phyloP scores from a whole-genome alignment of 805 yeast genomes.

The Candida bentonensis region DNA sequence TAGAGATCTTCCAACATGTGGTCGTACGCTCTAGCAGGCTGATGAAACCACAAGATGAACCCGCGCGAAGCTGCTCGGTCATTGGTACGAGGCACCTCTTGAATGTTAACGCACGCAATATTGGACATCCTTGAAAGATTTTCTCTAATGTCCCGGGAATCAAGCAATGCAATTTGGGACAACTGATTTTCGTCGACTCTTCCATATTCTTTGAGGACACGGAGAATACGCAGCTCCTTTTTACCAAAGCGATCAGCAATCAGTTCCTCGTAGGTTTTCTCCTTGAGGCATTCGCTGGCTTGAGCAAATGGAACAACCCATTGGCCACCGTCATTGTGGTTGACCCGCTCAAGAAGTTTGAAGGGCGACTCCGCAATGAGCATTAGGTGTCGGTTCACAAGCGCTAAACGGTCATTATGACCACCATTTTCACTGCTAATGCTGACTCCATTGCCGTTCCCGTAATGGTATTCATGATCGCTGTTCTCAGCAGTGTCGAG shows the following conservation, averaged over 20 bases:
- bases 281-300: constrained; percentile 16
- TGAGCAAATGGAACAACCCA: constrained; percentile 26
- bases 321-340: constrained; percentile 36
- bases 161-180: constrained; percentile 60
- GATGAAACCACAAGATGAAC: constrained; percentile 65
- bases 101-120: constrained; percentile 67
- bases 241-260: constrained; percentile 24
- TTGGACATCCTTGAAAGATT: constrained; percentile 52
- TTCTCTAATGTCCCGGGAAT: constrained; percentile 62
- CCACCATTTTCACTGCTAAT: constrained; percentile 2
- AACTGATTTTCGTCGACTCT: constrained; percentile 77
- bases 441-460: constrained; percentile 5
- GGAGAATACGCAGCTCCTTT: constrained; percentile 55
- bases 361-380: constrained; percentile 41
- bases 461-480: constrained; percentile 13
- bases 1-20: constrained; percentile 35
- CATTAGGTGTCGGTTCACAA: constrained; percentile 52
- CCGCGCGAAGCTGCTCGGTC: constrained; percentile 89
- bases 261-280: constrained; percentile 21
- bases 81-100: constrained; percentile 83
- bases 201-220: constrained; percentile 57
- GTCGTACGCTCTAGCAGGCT: constrained; percentile 35
- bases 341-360: constrained; percentile 46
- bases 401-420: constrained; percentile 5
- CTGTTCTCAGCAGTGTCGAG: too few species aligned